A percentile compares a stretch with the other conserved stretches of the same genome.
These are phyloP conservation scores for Gossypium stocksii DNA, from an alignment of 345 rosid species.

Conservation along the genomic window DNA sequence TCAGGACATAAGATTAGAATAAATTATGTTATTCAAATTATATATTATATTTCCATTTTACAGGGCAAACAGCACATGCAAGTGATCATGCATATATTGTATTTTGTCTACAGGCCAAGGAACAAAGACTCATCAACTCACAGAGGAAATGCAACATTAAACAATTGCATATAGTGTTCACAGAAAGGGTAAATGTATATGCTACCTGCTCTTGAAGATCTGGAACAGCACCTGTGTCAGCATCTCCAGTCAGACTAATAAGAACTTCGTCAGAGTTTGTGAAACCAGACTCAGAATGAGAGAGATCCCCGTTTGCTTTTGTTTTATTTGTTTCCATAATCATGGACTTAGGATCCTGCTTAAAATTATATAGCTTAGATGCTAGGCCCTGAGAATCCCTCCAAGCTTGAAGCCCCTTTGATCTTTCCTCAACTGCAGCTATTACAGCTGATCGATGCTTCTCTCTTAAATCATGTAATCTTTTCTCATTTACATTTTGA, in stretches of 20 bases:
- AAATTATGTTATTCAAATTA: not conserved
- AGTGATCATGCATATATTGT: not conserved
- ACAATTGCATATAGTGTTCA: not conserved
- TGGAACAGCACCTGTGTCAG: conserved; percentile 64
- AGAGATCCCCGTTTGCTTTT: conserved; percentile 53
- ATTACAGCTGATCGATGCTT: conserved; percentile 86
- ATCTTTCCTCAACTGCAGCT: conserved; percentile 80
- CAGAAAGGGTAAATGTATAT: not conserved
- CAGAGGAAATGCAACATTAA: not conserved
- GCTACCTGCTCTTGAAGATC: conserved; percentile 91
- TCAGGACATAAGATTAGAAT: not conserved
- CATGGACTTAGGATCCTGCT: conserved; percentile 70
- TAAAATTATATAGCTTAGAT: conserved; percentile 83
- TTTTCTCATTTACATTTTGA: conserved; percentile 77
- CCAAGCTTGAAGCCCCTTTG: conserved; percentile 90
- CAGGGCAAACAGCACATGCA: not conserved
- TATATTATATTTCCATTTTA: not conserved
- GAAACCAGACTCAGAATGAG: conserved; percentile 72
- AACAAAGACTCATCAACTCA: not conserved
- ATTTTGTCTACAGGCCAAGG: not conserved
- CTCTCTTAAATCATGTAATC: conserved; percentile 74
- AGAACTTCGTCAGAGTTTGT: conserved; percentile 69
- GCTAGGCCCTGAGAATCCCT: conserved; percentile 88
- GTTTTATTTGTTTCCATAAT: conserved; percentile 49
- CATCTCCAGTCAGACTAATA: conserved; percentile 64